A percentile compares a stretch with the other conserved stretches of the same genome.
Evolutionary conservation across 805 yeast genomes (phyloP).

Genomic region (Spathaspora girioi): DNA sequence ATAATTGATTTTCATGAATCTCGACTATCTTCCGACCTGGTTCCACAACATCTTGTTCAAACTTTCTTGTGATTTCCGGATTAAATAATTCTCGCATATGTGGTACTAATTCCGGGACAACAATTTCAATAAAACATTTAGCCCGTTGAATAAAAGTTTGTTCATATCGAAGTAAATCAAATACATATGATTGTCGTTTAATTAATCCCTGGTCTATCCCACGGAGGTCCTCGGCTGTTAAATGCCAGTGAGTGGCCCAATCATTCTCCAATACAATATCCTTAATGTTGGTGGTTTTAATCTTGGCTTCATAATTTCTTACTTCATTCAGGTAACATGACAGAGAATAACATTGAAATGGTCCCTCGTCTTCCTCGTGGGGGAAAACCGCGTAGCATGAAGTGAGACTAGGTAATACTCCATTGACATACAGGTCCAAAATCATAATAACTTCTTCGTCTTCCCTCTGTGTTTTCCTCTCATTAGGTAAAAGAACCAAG

Average conservation of each 20-base stretch:
- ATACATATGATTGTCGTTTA: slow-evolving; percentile 70
- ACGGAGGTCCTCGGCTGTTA: slow-evolving; percentile 50
- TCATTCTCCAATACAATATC: slow-evolving; percentile 40
- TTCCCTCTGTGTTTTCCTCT: slow-evolving; percentile 8
- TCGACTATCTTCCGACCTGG: slow-evolving; percentile 52
- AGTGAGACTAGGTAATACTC: slow-evolving; percentile 43
- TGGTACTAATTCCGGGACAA: slow-evolving; percentile 38
- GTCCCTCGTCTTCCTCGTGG: slow-evolving; percentile 15
- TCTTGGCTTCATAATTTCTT: slow-evolving; percentile 23
- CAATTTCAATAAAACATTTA: slow-evolving; percentile 52
- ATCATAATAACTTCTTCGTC: slow-evolving; percentile 14
- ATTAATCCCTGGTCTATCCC: slow-evolving; percentile 49
- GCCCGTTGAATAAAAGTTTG: slow-evolving; percentile 68
- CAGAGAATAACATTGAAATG: slow-evolving; percentile 31
- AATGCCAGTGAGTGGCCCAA: slow-evolving; percentile 67
- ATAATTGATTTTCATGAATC: slow-evolving; percentile 50
- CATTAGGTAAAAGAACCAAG: slow-evolving; percentile 13
- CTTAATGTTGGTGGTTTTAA: slow-evolving; percentile 20
- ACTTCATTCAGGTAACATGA: slow-evolving; percentile 31
- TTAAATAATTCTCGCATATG: slow-evolving; percentile 22
- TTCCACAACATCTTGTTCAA: slow-evolving; percentile 55
- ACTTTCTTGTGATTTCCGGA: slow-evolving; percentile 34
- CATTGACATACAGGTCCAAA: slow-evolving; percentile 22
- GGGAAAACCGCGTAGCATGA: slow-evolving; percentile 41
- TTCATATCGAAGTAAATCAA: slow-evolving; percentile 70